Base-by-base conservation (phyloP, 306 rosid species). In the Hylodesmum podocarpum region DNA sequence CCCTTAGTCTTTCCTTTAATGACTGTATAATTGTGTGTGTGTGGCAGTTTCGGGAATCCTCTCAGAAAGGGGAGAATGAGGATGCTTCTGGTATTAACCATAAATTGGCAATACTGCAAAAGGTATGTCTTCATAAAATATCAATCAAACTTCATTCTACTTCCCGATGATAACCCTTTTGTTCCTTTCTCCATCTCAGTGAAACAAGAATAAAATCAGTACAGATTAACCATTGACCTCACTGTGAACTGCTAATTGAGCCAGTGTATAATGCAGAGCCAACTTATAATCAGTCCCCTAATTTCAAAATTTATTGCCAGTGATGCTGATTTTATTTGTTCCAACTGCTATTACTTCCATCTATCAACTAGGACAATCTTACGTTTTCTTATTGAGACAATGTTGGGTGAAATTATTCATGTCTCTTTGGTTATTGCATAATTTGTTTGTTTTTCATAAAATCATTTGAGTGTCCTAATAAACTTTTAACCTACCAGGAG, bases 31-130 rank as follows among this genome's bases (percentile, higher is more conserved):
- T 43, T 19, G 19, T 71, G 54, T 46, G 54, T 46, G 12, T 76
- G 49, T 53, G 50, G 58, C 90, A 90, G 90, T 49, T 85, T 11
- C 84, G 84, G 79, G 84, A 77, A 25, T 87, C 92, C 37, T 77
- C 84, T 18, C 59, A 55, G 81, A 83, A 81, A 58, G 33, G 13
- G 28, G 70, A 77, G 19, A 57, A 75, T 83, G 70, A 77, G 19
- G 62, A 75, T 83, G 87, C 80, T 82, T 82, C 86, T 83, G 72
- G 47, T 39, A 21, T 76, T 76, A 83, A 81, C 68, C 78, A 71
- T 78, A 92, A 84, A 65, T 58, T 89, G 65, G 85, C 73, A 70
- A 67, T 55, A 76, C 79, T 89, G 50, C 82, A 72, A 79, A 88
- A 86, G 96, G 98, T 94, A 77, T 53, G 29, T 64, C 33, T 55